phyloP scores from a whole-genome alignment of 306 rosid species.

The Psophocarpus tetragonolobus region DNA sequence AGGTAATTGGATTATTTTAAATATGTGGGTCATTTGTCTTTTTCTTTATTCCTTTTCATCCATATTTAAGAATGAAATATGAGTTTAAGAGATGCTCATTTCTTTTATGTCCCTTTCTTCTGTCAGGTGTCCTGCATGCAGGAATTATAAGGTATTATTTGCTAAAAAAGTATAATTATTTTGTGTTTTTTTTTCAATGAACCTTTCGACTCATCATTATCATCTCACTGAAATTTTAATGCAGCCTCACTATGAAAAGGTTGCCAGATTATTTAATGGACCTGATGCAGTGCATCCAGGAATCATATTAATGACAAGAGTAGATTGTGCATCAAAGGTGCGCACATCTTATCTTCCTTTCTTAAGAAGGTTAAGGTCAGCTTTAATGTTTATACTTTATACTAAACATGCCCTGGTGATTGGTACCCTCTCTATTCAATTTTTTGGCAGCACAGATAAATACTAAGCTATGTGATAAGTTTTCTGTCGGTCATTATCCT shows the following conservation, averaged over 20 bases:
- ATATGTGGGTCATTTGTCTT: background rate
- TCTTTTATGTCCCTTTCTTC: slow-evolving; percentile 28
- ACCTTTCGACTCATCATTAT: slow-evolving; percentile 20
- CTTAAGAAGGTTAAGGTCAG: background rate
- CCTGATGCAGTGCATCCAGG: slow-evolving; percentile 95
- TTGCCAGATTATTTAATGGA: slow-evolving; percentile 96
- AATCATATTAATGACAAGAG: slow-evolving; percentile 80
- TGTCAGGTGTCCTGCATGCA: slow-evolving; percentile 97
- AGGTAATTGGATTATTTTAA: background rate
- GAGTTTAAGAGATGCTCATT: slow-evolving; percentile 28
- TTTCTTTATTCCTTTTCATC: background rate
- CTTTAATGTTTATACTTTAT: slow-evolving; percentile 8
- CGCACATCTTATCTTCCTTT: slow-evolving; percentile 23
- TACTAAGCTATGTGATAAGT: slow-evolving; percentile 88
- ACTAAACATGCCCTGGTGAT: slow-evolving; percentile 41
- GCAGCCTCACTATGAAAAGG: slow-evolving; percentile 95
- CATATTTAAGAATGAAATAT: slow-evolving; percentile 11
- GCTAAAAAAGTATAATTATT: slow-evolving; percentile 7
- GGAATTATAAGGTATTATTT: slow-evolving; percentile 83
- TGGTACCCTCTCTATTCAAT: slow-evolving; percentile 43
- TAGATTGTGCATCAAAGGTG: slow-evolving; percentile 95
- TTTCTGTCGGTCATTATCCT: slow-evolving; percentile 88
- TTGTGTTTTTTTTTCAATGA: background rate
- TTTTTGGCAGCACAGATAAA: slow-evolving; percentile 97
- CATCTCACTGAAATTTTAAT: slow-evolving; percentile 19